Evolutionary conservation across 768 basidiomycete species (phyloP).

Genomic region (Myochromella boudieri): DNA sequence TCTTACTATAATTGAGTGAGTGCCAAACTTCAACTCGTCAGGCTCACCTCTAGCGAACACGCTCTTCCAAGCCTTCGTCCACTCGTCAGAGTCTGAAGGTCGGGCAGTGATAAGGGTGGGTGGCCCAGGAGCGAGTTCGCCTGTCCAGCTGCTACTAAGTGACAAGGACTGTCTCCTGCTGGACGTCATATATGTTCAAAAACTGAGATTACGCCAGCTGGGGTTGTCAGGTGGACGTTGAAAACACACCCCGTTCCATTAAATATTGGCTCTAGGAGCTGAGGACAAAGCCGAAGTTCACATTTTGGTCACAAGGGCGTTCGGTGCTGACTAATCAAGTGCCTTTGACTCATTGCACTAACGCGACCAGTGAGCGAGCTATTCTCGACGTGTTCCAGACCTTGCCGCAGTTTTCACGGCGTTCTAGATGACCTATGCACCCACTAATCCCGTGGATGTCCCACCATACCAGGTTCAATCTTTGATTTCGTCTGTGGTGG

Average conservation of each 20-base stretch:
- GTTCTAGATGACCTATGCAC: constrained; percentile 38
- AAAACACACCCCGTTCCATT: constrained; percentile 9
- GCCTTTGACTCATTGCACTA: too few relatives aligned
- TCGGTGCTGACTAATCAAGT: constrained; percentile 19
- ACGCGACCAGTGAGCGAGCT: too few relatives aligned
- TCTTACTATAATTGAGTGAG: constrained; percentile 36
- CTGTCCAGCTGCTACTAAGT: constrained; percentile 32
- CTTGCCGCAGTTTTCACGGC: too few relatives aligned
- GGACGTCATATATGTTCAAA: constrained; percentile 27
- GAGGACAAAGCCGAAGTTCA: background rate
- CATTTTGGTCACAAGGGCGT: constrained; percentile 6
- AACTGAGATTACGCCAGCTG: constrained; percentile 2
- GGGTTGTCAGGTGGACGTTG: constrained; percentile 6
- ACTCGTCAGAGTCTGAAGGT: constrained; percentile 38
- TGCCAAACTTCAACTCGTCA: background rate
- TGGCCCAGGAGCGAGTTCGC: constrained; percentile 20
- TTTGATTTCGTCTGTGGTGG: constrained; percentile 39
- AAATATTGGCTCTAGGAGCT: constrained; percentile 1
- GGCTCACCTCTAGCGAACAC: constrained; percentile 58
- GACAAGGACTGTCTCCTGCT: constrained; percentile 39
- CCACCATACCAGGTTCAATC: constrained; percentile 62
- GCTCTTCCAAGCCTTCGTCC: constrained; percentile 58
- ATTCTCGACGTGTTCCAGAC: too few relatives aligned
- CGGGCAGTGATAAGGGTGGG: constrained; percentile 23
- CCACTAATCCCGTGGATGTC: constrained; percentile 44